Percentiles rank a stretch among this genome's conserved stretches.
These are phyloP conservation scores for Globisporangium cederbergense DNA, from an alignment of 352 stramenopile genomes.

Conservation along the genomic window DNA sequence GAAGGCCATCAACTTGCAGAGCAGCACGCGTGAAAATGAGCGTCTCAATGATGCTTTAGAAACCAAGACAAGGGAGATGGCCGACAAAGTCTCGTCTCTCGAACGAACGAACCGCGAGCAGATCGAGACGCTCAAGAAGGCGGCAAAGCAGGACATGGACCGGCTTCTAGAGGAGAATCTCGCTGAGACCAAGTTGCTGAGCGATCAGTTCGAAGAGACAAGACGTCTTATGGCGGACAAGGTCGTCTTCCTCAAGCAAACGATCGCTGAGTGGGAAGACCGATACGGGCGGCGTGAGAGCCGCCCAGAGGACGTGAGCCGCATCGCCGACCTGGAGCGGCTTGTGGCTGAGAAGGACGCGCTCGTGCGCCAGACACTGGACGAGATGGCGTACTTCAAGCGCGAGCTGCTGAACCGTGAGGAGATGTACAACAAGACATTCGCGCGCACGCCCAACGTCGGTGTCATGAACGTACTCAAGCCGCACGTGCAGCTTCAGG, in stretches of 20 bases:
- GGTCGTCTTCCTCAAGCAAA: conserved; percentile 34
- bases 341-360: conserved; percentile 65
- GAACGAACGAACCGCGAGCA: conserved; percentile 42
- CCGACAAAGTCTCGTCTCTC: conserved; percentile 26
- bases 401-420: conserved; percentile 91
- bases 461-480: conserved; percentile 88
- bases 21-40: conserved; percentile 27
- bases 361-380: conserved; percentile 57
- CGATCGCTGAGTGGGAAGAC: conserved; percentile 52
- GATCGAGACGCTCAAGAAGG: conserved; percentile 49
- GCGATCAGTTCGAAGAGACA: conserved; percentile 72
- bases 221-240: conserved; percentile 51
- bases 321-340: conserved; percentile 71
- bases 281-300: conserved; percentile 60
- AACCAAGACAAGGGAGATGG: conserved; percentile 30
- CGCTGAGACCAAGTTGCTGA: conserved; percentile 55
- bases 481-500: conserved; percentile 56
- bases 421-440: conserved; percentile 94
- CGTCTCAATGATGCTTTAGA: conserved; percentile 27
- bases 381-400: conserved; percentile 93
- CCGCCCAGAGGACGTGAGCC: conserved; percentile 71
- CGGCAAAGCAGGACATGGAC: conserved; percentile 66
- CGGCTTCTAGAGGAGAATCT: conserved; percentile 66
- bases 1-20: conserved; percentile 30
- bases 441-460: conserved; percentile 80